Evolutionary conservation across 352 stramenopile species (phyloP).

Genomic region (Elongisporangium prolatum): DNA sequence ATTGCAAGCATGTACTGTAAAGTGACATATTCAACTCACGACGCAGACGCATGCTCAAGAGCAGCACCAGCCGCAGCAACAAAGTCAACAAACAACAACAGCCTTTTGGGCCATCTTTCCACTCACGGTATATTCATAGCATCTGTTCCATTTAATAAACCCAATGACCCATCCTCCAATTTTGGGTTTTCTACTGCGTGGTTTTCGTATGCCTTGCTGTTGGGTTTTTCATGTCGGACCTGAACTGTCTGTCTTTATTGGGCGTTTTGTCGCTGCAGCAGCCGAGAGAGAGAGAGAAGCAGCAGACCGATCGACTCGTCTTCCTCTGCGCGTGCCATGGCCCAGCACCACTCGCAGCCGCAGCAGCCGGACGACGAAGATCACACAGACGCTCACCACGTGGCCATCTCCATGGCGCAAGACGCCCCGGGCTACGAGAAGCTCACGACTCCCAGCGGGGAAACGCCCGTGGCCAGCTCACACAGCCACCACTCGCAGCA

Average conservation of each 20-base stretch:
- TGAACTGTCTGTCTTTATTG: background rate
- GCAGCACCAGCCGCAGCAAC: no score
- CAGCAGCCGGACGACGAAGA: slow-evolving; percentile 11
- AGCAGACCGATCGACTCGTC: slow-evolving; percentile 6
- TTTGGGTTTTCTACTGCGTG: background rate
- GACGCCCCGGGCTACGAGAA: background rate
- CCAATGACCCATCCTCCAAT: background rate
- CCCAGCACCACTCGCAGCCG: slow-evolving; percentile 9
- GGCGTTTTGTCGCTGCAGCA: slow-evolving; percentile 1
- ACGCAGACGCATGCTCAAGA: no score
- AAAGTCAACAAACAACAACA: no score
- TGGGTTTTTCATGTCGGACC: background rate
- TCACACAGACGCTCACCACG: background rate
- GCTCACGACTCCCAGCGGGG: background rate
- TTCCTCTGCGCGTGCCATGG: slow-evolving; percentile 1
- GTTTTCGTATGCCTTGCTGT: background rate
- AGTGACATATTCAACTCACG: no score
- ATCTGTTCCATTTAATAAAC: background rate
- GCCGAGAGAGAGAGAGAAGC: slow-evolving; percentile 2
- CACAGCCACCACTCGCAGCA: slow-evolving; percentile 1
- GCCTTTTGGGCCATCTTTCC: no score
- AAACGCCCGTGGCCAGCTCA: slow-evolving; percentile 2
- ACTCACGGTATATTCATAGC: no score
- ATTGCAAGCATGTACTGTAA: no score
- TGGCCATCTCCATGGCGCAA: background rate